Evolutionary conservation across 1,139 yeast genomes (phyloP), one percentile per base, ranked within the genome.

Genomic region (Protomyces inundatus): DNA sequence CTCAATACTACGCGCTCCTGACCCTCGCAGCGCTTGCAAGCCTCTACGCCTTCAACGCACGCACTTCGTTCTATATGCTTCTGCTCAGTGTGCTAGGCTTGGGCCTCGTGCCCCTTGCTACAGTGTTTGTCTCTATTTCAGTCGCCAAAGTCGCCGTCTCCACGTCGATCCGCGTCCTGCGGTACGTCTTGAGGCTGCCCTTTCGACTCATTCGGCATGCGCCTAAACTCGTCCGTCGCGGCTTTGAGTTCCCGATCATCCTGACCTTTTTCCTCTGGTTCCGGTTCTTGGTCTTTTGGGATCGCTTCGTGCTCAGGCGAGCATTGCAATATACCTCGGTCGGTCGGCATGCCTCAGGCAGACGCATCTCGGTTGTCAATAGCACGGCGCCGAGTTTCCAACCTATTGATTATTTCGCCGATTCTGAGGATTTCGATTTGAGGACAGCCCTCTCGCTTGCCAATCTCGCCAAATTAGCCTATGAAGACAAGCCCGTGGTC

Each of bases 401-500:
- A 10, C 64, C 64, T 10, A 32, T 54, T 23, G 32, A 42, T 2
- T n/a, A 46, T 10, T 14, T 60, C 23, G 36, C 42, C 36, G 32
- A 32, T 12, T 16, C 36, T 10, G 40, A 30, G 1, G 40, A 23
- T 4, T 60, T 54, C 33, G 64, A 60, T n/a, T n/a, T 45, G 16
- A 33, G 45, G 37, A 33, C 52, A n/a, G 54, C 58, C 14, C 42
- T 60, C 10, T 45, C 58, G 30, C 54, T 60, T n/a, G 58, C 64
- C 9, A 60, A 60, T 35, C 46, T 60, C 35, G 54, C 64, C 6
- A 54, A 54, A 32, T 33, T 60, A 4, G 58, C 64, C 16, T 60
- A 60, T 36, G 64, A 60, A 40, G 64, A 60, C 32, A 53, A 54
- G 16, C 57, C 46, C 14, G 54, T 60, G 9, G 37, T 60, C 16